A percentile compares a stretch with the other conserved stretches of the same genome.
phyloP scores from a whole-genome alignment of 805 yeast genomes.

The Saccharomyces paradoxus region DNA sequence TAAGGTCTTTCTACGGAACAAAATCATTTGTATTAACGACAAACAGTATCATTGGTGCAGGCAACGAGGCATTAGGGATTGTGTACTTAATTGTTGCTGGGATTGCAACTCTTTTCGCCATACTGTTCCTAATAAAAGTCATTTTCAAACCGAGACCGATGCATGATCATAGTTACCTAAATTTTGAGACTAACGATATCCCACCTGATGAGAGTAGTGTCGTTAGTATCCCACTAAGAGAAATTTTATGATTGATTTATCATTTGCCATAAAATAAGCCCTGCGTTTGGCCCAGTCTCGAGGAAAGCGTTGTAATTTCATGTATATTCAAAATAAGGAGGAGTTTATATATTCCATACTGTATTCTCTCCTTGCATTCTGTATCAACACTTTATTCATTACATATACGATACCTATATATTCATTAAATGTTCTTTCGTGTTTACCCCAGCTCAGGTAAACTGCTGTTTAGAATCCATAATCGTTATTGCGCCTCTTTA shows the following conservation, averaged over 20 bases:
- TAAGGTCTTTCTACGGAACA: slow-evolving; percentile 73
- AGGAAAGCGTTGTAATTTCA: background rate
- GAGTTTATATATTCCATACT: background rate
- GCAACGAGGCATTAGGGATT: slow-evolving; percentile 75
- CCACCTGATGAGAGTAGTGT: background rate
- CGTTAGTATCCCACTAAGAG: slow-evolving; percentile 11
- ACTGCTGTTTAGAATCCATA: background rate
- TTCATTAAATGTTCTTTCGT: background rate
- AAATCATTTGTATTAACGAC: slow-evolving; percentile 77
- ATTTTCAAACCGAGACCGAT: slow-evolving; percentile 69
- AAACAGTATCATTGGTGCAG: slow-evolving; percentile 76
- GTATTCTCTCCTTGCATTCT: background rate
- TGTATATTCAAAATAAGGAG: background rate
- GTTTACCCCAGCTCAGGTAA: background rate
- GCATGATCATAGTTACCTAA: slow-evolving; percentile 65
- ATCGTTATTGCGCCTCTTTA: background rate
- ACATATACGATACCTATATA: background rate
- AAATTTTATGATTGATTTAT: slow-evolving; percentile 10
- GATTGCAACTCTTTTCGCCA: slow-evolving; percentile 58
- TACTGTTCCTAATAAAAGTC: slow-evolving; percentile 71
- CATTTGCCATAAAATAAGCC: background rate
- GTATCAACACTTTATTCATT: background rate
- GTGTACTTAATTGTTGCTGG: slow-evolving; percentile 84
- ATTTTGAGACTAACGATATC: slow-evolving; percentile 22
- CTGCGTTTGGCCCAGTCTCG: background rate